Evolutionary conservation across 75 land plant genomes (phyloP).

Genomic region (Isoetes taiwanensis): DNA sequence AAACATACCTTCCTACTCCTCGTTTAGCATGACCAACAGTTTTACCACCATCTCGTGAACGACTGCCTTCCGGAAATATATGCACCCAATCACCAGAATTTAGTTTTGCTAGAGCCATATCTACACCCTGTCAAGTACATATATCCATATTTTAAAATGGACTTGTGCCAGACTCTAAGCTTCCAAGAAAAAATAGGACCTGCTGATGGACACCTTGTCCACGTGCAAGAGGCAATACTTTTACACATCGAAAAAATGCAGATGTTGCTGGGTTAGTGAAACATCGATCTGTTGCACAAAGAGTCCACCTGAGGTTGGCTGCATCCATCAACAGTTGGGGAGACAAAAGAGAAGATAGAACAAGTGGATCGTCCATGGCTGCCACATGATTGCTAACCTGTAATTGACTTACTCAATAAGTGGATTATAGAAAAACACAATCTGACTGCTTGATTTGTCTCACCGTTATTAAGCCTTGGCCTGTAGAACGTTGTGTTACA

Average conservation of each 20-base stretch:
- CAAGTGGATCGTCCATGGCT: slow-evolving; percentile 86
- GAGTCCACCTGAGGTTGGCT: slow-evolving; percentile 68
- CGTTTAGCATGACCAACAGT: slow-evolving; percentile 66
- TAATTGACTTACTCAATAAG: slow-evolving; percentile 3
- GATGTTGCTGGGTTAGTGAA: slow-evolving; percentile 61
- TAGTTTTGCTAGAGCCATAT: slow-evolving; percentile 75
- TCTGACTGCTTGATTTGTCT: not conserved
- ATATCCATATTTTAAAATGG: not conserved
- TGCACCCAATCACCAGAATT: slow-evolving; percentile 94
- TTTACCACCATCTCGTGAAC: slow-evolving; percentile 93
- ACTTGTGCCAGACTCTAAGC: not conserved
- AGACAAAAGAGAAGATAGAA: slow-evolving; percentile 71
- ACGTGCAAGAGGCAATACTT: slow-evolving; percentile 87
- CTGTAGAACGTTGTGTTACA: slow-evolving; percentile 45
- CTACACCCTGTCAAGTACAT: slow-evolving; percentile 60
- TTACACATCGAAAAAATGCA: slow-evolving; percentile 70
- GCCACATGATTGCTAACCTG: slow-evolving; percentile 98
- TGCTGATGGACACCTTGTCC: slow-evolving; percentile 90
- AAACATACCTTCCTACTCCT: slow-evolving; percentile 77
- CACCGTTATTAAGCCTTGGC: slow-evolving; percentile 77
- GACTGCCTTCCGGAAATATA: slow-evolving; percentile 98
- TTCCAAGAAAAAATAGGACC: slow-evolving; percentile 23
- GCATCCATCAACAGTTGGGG: slow-evolving; percentile 58
- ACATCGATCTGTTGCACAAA: slow-evolving; percentile 90
- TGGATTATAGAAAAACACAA: not conserved